A percentile compares a stretch with the other conserved stretches of the same genome.
These are phyloP conservation scores for Fusarium sp. DNA, from an alignment of 2,329 filamentous ascomycete genomes.

Conservation along the genomic window DNA sequence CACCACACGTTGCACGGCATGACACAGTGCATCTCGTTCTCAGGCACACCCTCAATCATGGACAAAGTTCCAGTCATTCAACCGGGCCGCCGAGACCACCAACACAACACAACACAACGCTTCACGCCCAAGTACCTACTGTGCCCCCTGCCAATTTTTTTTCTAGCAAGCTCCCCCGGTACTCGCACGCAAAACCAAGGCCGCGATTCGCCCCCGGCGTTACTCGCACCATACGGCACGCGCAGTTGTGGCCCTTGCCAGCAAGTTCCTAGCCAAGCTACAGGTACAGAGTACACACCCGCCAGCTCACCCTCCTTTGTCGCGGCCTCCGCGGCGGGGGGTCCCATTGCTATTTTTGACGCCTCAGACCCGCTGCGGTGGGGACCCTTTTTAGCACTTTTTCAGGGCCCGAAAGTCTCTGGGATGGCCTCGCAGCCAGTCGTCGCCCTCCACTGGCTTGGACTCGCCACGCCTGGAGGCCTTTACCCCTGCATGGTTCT, in stretches of 20 bases:
- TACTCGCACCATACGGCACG: background rate
- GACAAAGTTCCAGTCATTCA: background rate
- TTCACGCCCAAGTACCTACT: background rate
- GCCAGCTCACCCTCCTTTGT: constrained; percentile 17
- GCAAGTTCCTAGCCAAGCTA: background rate
- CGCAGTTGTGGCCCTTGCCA: background rate
- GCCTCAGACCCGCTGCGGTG: constrained; percentile 34
- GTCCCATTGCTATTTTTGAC: constrained; percentile 44
- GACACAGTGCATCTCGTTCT: background rate
- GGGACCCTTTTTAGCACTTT: constrained; percentile 17
- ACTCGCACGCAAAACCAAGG: background rate
- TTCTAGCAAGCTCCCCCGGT: background rate
- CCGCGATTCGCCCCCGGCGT: constrained; percentile 3
- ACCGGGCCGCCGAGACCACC: constrained; percentile 3
- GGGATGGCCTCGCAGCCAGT: constrained; percentile 27
- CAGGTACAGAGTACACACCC: background rate
- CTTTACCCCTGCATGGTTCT: constrained; percentile 32
- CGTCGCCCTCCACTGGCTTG: constrained; percentile 9
- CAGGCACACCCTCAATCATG: background rate
- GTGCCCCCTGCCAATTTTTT: background rate
- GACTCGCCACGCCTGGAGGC: constrained; percentile 23
- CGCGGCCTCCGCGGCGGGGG: constrained; percentile 33
- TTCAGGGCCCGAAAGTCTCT: constrained; percentile 6
- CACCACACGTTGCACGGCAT: too few relatives aligned
- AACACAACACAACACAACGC: background rate